phyloP scores from a whole-genome alignment of 306 rosid species.

The Dryas octopetala region DNA sequence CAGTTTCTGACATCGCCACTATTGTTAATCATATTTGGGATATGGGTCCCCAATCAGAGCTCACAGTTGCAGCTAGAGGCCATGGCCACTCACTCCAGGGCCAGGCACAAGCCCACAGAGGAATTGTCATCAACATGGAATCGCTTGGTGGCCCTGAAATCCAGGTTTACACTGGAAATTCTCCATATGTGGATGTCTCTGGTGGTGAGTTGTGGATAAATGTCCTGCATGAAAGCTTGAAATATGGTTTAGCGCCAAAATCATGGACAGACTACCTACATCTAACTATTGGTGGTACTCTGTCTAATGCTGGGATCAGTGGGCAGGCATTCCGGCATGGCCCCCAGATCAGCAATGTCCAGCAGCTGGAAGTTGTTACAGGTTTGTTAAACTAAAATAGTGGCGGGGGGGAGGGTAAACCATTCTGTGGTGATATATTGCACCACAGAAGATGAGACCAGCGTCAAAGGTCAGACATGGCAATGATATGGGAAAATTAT shows the following conservation, averaged over 20 bases:
- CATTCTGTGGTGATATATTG: not conserved
- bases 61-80: conserved; percentile 89
- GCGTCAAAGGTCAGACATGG: conserved; percentile 9
- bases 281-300: conserved; percentile 94
- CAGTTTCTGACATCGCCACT: conserved; percentile 71
- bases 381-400: conserved; percentile 47
- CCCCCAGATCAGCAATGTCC: conserved; percentile 96
- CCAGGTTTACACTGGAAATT: conserved; percentile 48
- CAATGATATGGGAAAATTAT: not conserved
- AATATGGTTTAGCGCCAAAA: conserved; percentile 80
- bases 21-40: conserved; percentile 69
- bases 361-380: conserved; percentile 90
- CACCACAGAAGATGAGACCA: conserved; percentile 14
- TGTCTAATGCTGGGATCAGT: conserved; percentile 92
- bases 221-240: conserved; percentile 78
- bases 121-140: conserved; percentile 87
- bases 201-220: conserved; percentile 96
- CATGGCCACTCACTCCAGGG: conserved; percentile 98
- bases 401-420: too few relatives aligned
- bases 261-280: conserved; percentile 97
- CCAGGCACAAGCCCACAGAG: conserved; percentile 77
- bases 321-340: conserved; percentile 96
- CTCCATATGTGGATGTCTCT: conserved; percentile 68
- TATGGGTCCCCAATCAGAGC: conserved; percentile 73
- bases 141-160: conserved; percentile 56